Evolutionary conservation across 495 filamentous ascomycete genomes (phyloP), one percentile per base, ranked within the genome.

Genomic region (Xylaria flabelliformis): DNA sequence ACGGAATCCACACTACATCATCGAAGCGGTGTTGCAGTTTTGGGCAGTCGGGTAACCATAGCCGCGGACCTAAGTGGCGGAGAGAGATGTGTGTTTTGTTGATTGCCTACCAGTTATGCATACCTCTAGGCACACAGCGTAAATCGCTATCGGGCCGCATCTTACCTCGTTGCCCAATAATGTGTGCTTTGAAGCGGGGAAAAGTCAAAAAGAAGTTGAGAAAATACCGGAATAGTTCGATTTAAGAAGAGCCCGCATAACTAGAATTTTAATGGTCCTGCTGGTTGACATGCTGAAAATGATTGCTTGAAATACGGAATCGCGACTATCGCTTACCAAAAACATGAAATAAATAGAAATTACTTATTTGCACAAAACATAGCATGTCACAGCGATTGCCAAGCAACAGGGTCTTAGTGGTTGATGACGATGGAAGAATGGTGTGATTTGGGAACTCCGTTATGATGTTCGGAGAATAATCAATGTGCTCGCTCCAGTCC

Each of bases 401-500:
- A 61, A 39, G 58, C 7, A 9, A 39, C 39, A 34, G 1, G 13
- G 58, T 39, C 34, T 61, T 9, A 39, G 34, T 39, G 21, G 19
- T 61, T 61, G 58, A 3, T 61, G 19, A 6, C 39, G n/a, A 61
- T 56, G 26, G 21, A 59, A 39, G 8, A 21, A 61, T 36, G 8
- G 2, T 61, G 34, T 61, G 17, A 39, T 36, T 61, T 3, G 7
- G 19, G 19, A 61, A 34, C 58, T 21, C 58, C 58, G 29, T 39
- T 39, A 61, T 61, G 19, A 61, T 39, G n/a, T 61, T 9, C 10
- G 34, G 32, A 39, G 32, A 10, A 61, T 61, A 61, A 39, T 41
- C 17, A 7, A 39, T 61, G 58, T 61, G 58, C 58, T 39, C 15
- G 53, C 53, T 56, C 53, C 53, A 56, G 53, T 56, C 53, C 53